Conservation (phyloP, 805 yeast genomes). For the Maudiozyma barnettii region DNA sequence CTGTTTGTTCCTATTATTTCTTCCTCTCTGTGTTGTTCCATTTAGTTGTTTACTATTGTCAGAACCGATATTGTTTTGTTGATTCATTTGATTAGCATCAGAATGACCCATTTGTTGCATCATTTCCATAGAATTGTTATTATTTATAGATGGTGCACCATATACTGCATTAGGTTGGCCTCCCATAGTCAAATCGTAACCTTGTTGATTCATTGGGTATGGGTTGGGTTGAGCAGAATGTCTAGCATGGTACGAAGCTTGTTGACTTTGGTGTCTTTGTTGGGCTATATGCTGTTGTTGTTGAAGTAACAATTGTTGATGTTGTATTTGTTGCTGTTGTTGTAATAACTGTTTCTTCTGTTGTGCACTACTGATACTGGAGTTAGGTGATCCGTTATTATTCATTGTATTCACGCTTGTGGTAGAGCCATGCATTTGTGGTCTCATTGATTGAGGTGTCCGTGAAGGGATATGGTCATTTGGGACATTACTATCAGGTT, state of each 20-base stretch:
- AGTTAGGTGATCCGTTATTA: background rate
- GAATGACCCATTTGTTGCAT: background rate
- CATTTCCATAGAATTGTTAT: background rate
- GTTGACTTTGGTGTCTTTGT: background rate
- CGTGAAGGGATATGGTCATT: background rate
- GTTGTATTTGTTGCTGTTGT: background rate
- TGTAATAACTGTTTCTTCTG: background rate
- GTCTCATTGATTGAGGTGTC: background rate
- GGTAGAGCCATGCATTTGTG: background rate
- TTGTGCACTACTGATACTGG: background rate
- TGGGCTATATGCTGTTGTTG: background rate
- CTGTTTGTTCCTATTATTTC: background rate
- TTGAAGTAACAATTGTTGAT: background rate
- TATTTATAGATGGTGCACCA: no score
- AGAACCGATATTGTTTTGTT: background rate
- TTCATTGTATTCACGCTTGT: background rate
- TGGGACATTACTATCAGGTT: background rate
- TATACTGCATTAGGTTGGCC: no score
- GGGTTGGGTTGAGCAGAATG: background rate
- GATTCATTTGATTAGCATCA: background rate
- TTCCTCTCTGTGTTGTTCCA: background rate
- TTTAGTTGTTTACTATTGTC: no score
- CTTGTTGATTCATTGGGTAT: background rate
- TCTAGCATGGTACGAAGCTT: background rate
- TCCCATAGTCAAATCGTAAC: background rate